Evolutionary conservation across 306 rosid genomes (phyloP), one percentile per base, ranked within the genome.

Genomic region (Biancaea sappan): DNA sequence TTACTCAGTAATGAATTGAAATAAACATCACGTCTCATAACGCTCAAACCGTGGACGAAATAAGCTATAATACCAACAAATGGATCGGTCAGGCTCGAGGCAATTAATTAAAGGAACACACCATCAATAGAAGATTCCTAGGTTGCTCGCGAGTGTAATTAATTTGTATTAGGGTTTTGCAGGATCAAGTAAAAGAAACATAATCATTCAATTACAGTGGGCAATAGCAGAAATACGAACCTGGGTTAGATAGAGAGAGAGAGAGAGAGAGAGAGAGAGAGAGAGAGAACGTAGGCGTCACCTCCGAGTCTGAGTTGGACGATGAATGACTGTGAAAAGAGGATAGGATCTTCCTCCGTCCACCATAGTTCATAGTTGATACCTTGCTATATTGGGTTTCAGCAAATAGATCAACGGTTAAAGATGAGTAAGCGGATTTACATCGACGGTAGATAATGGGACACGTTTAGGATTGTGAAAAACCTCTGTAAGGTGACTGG

Each of bases 21-120:
- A 71, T 51, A 40, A 37, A 75, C 62, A 63, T 29, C 74, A 73
- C 13, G 51, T 2, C 53, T 25, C 52, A 71, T 19, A 56, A 31
- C 11, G 18, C 5, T 16, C 15, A 70, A 48, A 40, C 13, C 4
- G 18, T 24, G 5, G 24, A 8, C 4, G 4, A 47, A 71, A 69
- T 62, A 21, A 19, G 40, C 24, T 43, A 40, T 7, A 64, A 15
- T 2, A 40, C 0, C n/a, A 4, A 19, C 0, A 9, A 22, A 62
- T 31, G 43, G 60, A 50, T 50, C 54, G 22, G 15, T 1, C 47
- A 4, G 64, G 21, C 11, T 41, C 25, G 13, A 12, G 19, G 37
- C 6, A 41, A 57, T 56, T n/a, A 58, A 58, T 28, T 4, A 19
- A 58, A n/a, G 24, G 58, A 72, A 44, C 4, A 3, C 3, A 11